These are phyloP conservation scores for Kluyveromyces sp. DNA, from an alignment of 1,139 yeast genomes.

Conservation along the genomic window DNA sequence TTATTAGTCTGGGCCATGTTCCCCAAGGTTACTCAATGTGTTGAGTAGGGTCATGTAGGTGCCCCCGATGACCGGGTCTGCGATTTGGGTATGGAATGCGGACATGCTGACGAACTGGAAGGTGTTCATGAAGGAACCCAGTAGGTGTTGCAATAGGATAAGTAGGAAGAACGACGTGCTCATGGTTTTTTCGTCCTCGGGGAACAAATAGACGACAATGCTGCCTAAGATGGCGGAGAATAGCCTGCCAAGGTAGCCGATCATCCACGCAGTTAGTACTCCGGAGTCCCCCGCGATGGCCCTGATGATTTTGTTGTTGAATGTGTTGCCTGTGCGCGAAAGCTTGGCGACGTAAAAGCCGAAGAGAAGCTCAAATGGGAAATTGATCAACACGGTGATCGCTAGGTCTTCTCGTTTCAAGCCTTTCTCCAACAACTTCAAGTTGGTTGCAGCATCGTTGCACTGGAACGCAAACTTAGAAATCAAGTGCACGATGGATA, in stretches of 20 bases:
- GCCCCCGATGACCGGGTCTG: conserved; percentile 94
- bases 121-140: conserved; percentile 89
- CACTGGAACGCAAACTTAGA: conserved; percentile 93
- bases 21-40: conserved; percentile 94
- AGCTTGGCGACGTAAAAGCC: conserved; percentile 95
- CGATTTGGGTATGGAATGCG: conserved; percentile 91
- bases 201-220: conserved; percentile 64
- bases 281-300: conserved; percentile 26
- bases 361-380: conserved; percentile 90
- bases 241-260: conserved; percentile 81
- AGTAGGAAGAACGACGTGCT: conserved; percentile 46
- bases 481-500: conserved; percentile 65
- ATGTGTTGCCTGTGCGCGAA: conserved; percentile 28
- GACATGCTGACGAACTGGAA: conserved; percentile 90
- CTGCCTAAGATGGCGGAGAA: conserved; percentile 72
- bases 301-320: conserved; percentile 18
- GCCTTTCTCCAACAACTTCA: conserved; percentile 88
- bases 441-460: conserved; percentile 90
- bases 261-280: conserved; percentile 78
- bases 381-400: conserved; percentile 83
- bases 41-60: conserved; percentile 96
- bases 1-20: conserved; percentile 87
- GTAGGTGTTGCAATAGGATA: conserved; percentile 72
- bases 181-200: conserved; percentile 38
- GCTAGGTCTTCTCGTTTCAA: conserved; percentile 90